Conservation (phyloP, 1,139 yeast species). For the Starmera stellimalicola region DNA sequence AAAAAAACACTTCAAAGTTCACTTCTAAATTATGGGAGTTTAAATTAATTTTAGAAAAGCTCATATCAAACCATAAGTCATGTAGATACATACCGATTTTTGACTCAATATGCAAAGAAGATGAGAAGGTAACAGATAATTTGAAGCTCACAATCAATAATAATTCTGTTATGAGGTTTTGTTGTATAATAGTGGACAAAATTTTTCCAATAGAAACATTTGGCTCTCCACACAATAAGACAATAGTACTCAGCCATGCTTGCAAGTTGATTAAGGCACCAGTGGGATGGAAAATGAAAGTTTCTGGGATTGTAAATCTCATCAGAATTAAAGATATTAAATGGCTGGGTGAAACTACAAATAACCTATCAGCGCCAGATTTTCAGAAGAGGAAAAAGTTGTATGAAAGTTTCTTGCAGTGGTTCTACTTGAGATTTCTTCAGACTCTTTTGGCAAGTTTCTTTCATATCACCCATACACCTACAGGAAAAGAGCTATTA, state of each 20-base stretch:
- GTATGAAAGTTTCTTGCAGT: slow-evolving; percentile 36
- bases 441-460: slow-evolving; percentile 39
- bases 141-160: slow-evolving; percentile 18
- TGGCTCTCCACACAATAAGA: slow-evolving; percentile 46
- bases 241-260: slow-evolving; percentile 29
- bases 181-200: slow-evolving; percentile 32
- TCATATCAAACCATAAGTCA: slow-evolving; percentile 7
- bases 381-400: slow-evolving; percentile 23
- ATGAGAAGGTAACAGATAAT: slow-evolving; percentile 3
- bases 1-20: slow-evolving; percentile 2
- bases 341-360: slow-evolving; percentile 36
- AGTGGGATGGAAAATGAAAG: slow-evolving; percentile 23
- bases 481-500: slow-evolving; percentile 29
- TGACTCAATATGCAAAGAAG: slow-evolving; percentile 7
- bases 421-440: slow-evolving; percentile 48
- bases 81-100: slow-evolving; percentile 8
- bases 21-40: slow-evolving; percentile 7
- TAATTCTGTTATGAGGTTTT: slow-evolving; percentile 29
- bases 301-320: slow-evolving; percentile 21
- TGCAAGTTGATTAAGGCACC: slow-evolving; percentile 31
- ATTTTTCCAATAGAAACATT: slow-evolving; percentile 44
- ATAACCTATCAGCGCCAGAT: slow-evolving; percentile 30
- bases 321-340: slow-evolving; percentile 31
- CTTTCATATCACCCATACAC: slow-evolving; percentile 61
- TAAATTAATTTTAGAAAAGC: slow-evolving; percentile 1